Conservation (phyloP, 176 grass and related monocot genomes). For the Raddia guianensis region DNA sequence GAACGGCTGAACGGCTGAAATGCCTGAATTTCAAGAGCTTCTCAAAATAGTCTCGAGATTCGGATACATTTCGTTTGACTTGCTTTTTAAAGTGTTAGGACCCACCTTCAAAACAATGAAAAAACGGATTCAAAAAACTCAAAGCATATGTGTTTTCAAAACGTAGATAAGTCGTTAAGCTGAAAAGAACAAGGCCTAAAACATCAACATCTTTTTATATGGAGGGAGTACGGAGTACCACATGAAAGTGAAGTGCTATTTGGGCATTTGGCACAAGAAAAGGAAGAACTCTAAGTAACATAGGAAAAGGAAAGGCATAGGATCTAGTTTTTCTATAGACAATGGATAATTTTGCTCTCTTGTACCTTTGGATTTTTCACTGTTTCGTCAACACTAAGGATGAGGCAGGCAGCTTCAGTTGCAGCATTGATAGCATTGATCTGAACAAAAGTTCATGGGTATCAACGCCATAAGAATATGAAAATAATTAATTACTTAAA, state of each 20-base stretch:
- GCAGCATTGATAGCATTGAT: conserved; percentile 98
- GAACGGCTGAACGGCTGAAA: too few relatives aligned
- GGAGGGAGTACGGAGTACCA: not conserved
- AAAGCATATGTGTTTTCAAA: too few relatives aligned
- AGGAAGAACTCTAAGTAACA: not conserved
- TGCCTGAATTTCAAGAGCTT: too few relatives aligned
- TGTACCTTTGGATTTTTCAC: conserved; percentile 99
- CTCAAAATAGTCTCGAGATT: too few relatives aligned
- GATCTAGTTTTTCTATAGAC: not conserved
- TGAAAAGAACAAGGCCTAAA: too few relatives aligned
- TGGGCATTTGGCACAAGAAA: not conserved
- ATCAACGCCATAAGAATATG: conserved; percentile 6
- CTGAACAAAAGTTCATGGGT: conserved; percentile 46
- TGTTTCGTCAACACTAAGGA: conserved; percentile 91
- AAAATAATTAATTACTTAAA: conserved; percentile 4
- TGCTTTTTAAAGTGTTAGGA: too few relatives aligned
- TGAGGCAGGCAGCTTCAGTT: conserved; percentile 83
- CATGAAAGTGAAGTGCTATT: not conserved
- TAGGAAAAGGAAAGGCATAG: not conserved
- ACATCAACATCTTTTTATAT: too few relatives aligned
- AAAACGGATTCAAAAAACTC: too few relatives aligned
- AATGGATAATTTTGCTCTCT: not conserved
- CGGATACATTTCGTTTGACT: too few relatives aligned
- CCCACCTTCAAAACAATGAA: too few relatives aligned
- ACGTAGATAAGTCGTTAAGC: too few relatives aligned